Evolutionary conservation across 371 early-diverging fungal species (phyloP).

Genomic region (Enterocytospora artemiae): DNA sequence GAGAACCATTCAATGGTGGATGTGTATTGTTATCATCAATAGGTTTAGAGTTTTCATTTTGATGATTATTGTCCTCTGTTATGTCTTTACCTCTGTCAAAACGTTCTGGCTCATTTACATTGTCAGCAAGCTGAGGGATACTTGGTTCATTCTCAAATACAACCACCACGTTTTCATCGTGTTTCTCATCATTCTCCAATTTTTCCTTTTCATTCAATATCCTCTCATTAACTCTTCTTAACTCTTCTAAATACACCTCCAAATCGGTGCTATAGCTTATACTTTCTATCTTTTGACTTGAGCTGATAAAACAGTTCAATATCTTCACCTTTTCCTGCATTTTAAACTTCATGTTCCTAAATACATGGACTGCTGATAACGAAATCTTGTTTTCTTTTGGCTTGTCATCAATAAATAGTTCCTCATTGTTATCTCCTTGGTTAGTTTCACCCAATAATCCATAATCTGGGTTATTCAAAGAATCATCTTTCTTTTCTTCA

Average conservation of each 20-base stretch:
- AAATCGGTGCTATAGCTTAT: neutral
- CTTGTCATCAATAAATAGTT: too few relatives aligned
- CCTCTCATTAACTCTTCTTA: conserved; percentile 4
- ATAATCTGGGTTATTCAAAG: too few relatives aligned
- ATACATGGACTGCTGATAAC: neutral
- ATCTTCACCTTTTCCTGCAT: conserved; percentile 26
- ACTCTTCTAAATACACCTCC: conserved; percentile 16
- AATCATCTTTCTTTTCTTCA: conserved; percentile 1
- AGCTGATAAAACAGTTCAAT: conserved; percentile 18
- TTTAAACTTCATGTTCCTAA: conserved; percentile 18
- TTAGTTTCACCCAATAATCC: too few relatives aligned
- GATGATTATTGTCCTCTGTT: neutral
- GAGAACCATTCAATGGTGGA: neutral
- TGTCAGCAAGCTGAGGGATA: too few relatives aligned
- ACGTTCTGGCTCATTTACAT: neutral
- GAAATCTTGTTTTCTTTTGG: conserved; percentile 2
- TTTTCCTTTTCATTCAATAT: conserved; percentile 1
- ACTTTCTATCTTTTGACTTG: conserved; percentile 16
- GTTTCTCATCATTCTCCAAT: neutral
- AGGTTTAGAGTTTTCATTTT: neutral
- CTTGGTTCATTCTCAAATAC: neutral
- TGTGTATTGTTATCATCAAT: neutral
- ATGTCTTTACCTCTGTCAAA: neutral
- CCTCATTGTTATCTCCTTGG: too few relatives aligned
- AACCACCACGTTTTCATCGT: neutral